Evolutionary conservation across 148 eudicot species (phyloP).

Genomic region (Nyssa sinensis): DNA sequence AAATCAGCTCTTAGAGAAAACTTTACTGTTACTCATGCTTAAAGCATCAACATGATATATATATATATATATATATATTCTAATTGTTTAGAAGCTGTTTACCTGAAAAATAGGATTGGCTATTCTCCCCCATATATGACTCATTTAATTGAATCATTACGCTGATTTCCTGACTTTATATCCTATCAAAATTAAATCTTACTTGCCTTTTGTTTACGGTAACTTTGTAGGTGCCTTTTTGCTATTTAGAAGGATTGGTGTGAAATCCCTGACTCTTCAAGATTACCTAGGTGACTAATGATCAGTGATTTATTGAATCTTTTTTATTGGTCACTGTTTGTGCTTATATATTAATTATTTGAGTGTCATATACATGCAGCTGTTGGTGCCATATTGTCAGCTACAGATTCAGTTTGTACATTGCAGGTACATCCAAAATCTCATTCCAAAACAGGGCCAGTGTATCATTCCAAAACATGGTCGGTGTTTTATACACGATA

Average conservation of each 20-base stretch:
- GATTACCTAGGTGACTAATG: constrained; percentile 53
- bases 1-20: no score
- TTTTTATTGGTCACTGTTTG: background rate
- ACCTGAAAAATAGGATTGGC: background rate
- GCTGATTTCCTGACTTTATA: background rate
- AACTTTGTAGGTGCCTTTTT: constrained; percentile 40
- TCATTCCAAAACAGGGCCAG: background rate
- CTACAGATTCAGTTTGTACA: constrained; percentile 94
- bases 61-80: no score
- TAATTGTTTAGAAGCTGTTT: background rate
- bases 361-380: constrained; percentile 39
- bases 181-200: background rate
- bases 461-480: constrained; percentile 5
- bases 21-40: no score
- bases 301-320: background rate
- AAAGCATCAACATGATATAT: no score
- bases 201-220: constrained; percentile 1
- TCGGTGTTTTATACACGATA: background rate
- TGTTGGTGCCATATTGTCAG: constrained; percentile 86
- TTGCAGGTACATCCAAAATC: constrained; percentile 59
- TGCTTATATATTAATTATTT: constrained; percentile 6
- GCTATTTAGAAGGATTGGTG: constrained; percentile 44
- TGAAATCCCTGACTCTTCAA: constrained; percentile 36
- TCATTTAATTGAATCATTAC: background rate
- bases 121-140: background rate